Base-by-base conservation (phyloP, 306 rosid genomes). In the Alnus rubra region DNA sequence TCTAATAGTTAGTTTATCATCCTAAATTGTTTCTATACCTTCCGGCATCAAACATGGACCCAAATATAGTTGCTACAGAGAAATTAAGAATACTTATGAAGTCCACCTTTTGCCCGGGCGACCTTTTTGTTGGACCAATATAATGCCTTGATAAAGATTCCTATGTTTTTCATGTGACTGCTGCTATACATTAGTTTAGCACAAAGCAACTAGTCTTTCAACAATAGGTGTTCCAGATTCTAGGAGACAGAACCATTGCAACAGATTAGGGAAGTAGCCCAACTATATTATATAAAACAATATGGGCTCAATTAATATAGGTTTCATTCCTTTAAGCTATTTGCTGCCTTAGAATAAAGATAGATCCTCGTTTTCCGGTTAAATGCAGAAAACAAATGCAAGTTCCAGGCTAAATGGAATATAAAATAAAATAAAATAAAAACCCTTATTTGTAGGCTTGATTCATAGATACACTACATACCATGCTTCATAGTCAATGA, bases 401-500 rank as follows among this genome's bases (percentile, higher is more conserved):
- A 55, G 62, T 55, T 55, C 7, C 62, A 55, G n/a, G 28, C 42
- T 14, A n/a, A 4, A 52, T 8, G 18, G 45, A 42, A 42, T 42
- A 42, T 9, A 9, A 9, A 48, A 47, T 19, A 28, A 48, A 4
- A 53, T 6, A 2, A 64, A 1, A 2, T 12, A 62, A 39, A 16
- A 23, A 23, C 28, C 28, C 51, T 79, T 60, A 52, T 65, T 8
- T 14, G 11, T 54, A 71, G 62, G 70, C 18, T 76, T 59, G 53
- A 52, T 45, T 56, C 75, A 23, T 69, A 14, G 28, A 23, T 58
- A 15, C 8, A 74, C 37, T 39, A 65, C 94, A 90, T 86, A 95
- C 98, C 98, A 76, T 95, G 98, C 77, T 92, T 95, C 98, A 95
- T 95, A 76, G 96, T 92, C 84, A 95, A 82, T 67, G 98, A 92